These are phyloP conservation scores for Fusarium bulbicola DNA, from an alignment of 2,329 filamentous ascomycete genomes.

Conservation along the genomic window DNA sequence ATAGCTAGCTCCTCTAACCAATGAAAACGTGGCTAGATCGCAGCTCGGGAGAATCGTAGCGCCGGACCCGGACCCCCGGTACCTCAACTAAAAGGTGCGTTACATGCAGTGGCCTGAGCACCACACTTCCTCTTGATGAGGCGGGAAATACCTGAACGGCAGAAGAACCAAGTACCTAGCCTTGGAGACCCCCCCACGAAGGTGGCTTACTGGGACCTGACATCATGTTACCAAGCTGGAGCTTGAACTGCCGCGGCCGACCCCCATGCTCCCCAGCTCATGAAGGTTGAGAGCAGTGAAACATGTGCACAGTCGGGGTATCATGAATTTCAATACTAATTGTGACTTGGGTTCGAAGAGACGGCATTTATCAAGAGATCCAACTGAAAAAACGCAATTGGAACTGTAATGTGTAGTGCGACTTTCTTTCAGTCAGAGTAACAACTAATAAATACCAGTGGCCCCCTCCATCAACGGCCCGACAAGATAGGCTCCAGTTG, in stretches of 20 bases:
- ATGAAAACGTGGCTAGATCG: constrained; percentile 30
- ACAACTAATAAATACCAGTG: constrained; percentile 8
- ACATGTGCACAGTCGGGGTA: constrained; percentile 28
- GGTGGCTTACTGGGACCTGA: constrained; percentile 37
- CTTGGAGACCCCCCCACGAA: constrained; percentile 33
- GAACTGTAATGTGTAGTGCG: constrained; percentile 6
- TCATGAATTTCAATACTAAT: not conserved
- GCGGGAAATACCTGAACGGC: constrained; percentile 14
- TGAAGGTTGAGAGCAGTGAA: constrained; percentile 5
- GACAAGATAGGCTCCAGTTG: constrained; percentile 19
- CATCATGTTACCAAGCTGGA: constrained; percentile 42
- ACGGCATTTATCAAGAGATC: not conserved
- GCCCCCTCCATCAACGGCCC: constrained; percentile 33
- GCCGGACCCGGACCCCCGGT: constrained; percentile 24
- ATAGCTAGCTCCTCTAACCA: constrained; percentile 36
- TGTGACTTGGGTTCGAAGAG: not conserved
- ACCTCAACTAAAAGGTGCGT: not conserved
- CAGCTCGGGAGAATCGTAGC: constrained; percentile 36
- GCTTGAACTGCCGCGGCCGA: constrained; percentile 14
- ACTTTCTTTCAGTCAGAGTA: constrained; percentile 5
- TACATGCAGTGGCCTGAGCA: not conserved
- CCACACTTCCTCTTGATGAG: not conserved
- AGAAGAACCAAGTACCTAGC: constrained; percentile 25
- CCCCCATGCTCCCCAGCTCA: constrained; percentile 14
- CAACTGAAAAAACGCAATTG: not conserved